Evolutionary conservation across 352 stramenopile genomes (phyloP), one percentile per base, ranked within the genome.

Genomic region (Bremia lactucae): DNA sequence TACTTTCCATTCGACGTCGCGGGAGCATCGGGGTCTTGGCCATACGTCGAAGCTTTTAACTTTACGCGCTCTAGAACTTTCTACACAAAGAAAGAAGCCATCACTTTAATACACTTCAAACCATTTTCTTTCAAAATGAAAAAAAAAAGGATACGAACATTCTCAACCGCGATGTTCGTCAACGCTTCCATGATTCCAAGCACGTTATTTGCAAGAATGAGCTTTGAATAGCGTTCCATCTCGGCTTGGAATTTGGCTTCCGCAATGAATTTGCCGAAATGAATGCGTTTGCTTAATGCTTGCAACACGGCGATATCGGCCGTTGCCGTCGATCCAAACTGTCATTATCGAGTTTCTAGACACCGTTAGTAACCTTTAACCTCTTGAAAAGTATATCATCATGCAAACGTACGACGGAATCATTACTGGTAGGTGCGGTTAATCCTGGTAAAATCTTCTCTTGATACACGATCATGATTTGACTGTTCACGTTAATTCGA

Each of bases 261-360:
- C 0, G 95, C 95, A n/a, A 98, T 97, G 63, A 98, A 98, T 56
- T 98, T 98, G 36, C 96, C 96, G 46, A 97, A 98, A 59, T 99
- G 96, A 48, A 99, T 96, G 50, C 95, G 82, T 59, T 96, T 95
- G 50, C 79, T 97, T 13, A 99, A 65, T 19, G 95, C 95, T 54
- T 98, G 94, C 19, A 98, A 58, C 22, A 95, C 82, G 0, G 87
- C 76, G 53, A 97, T 95, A 37, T 98, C 91, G 0, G 75, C 80
- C 20, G 76, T 88, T 13, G 75, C 72, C 1, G 80, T 68, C 21
- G 80, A 93, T n/a, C 80, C 80, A 56, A 75, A 89, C 75, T 90
- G 38, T 47, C n/a, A n/a, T n/a, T n/a, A n/a, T n/a, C n/a, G n/a
- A n/a, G n/a, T n/a, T n/a, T n/a, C n/a, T n/a, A n/a, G n/a, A n/a